A percentile compares a stretch with the other conserved stretches of the same genome.
Evolutionary conservation across 352 stramenopile genomes (phyloP).

Genomic region (Phytophthora constricta): DNA sequence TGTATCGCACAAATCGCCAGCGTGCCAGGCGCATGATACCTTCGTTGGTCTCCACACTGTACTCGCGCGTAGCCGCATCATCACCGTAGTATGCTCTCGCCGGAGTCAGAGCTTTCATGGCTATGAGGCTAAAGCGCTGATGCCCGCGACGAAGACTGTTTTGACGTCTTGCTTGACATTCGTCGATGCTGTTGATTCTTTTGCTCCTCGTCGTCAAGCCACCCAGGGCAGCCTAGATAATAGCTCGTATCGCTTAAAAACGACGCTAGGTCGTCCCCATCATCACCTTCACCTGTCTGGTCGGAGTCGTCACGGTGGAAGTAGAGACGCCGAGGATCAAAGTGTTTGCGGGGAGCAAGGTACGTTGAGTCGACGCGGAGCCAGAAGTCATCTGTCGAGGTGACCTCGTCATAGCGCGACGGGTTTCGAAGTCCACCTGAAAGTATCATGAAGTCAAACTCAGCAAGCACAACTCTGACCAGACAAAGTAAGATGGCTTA

Average conservation of each 20-base stretch:
- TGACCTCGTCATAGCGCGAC: slow-evolving; percentile 49
- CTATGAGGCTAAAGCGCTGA: slow-evolving; percentile 55
- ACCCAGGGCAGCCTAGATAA: slow-evolving; percentile 62
- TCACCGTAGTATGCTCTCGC: slow-evolving; percentile 62
- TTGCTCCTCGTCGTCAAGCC: slow-evolving; percentile 39
- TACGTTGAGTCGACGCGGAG: slow-evolving; percentile 46
- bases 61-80: slow-evolving; percentile 67
- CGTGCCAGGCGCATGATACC: slow-evolving; percentile 54
- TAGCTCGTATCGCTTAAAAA: slow-evolving; percentile 63
- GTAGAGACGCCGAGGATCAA: slow-evolving; percentile 4
- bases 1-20: slow-evolving; percentile 51
- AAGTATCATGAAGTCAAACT: slow-evolving; percentile 72
- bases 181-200: neutral
- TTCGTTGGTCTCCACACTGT: slow-evolving; percentile 67
- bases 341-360: slow-evolving; percentile 17
- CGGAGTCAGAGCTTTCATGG: slow-evolving; percentile 62
- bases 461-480: neutral
- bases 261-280: slow-evolving; percentile 40
- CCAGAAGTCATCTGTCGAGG: slow-evolving; percentile 59
- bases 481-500: slow-evolving; percentile 20
- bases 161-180: neutral
- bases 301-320: slow-evolving; percentile 5
- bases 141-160: slow-evolving; percentile 1
- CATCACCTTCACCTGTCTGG: slow-evolving; percentile 6
- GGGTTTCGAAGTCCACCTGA: too few species aligned